Evolutionary conservation across 345 rosid species (phyloP), one percentile per base, ranked within the genome.

Genomic region (Bruguiera gymnorhiza): DNA sequence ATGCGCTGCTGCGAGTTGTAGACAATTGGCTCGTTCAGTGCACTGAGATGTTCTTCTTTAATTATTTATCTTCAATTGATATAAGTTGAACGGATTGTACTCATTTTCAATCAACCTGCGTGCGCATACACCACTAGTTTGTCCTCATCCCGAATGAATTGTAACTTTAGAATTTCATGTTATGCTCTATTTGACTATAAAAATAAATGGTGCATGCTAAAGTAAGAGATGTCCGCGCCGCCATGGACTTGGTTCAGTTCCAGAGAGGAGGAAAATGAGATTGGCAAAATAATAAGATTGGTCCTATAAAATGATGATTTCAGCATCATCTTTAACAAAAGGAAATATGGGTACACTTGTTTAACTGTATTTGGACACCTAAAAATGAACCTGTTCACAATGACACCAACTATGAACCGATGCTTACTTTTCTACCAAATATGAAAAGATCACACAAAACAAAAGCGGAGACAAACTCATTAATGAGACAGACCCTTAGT

Each of bases 401-500:
- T 69, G 59, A 59, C 54, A 77, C 39, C 39, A 52, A 62, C 48
- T 11, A 5, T 26, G 32, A 53, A 53, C 27, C 20, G 8, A 37
- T 63, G 72, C 71, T 55, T 69, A 69, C 73, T 71, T 70, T 60
- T 70, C 70, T 62, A 24, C 24, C 39, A 71, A 66, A 59, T 57
- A 51, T 15, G 21, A 59, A 39, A 66, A 65, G 57, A 55, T 30
- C 15, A 53, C 46, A 50, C 29, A 54, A 63, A 18, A 36, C 36
- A 75, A 79, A 75, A 68, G 76, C 68, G 34, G 32, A 82, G 83
- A 81, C 84, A 81, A 60, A 64, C 70, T 81, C 72, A 75, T 80
- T 70, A 60, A 80, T 65, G 70, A 68, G 70, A 62, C 78, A 67
- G 78, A 68, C 60, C 72, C 72, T 76, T 66, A 62, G 65, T 69